Percentiles rank a stretch among this genome's conserved stretches.
Evolutionary conservation across 805 yeast species (phyloP).

Genomic region (Candida orba): DNA sequence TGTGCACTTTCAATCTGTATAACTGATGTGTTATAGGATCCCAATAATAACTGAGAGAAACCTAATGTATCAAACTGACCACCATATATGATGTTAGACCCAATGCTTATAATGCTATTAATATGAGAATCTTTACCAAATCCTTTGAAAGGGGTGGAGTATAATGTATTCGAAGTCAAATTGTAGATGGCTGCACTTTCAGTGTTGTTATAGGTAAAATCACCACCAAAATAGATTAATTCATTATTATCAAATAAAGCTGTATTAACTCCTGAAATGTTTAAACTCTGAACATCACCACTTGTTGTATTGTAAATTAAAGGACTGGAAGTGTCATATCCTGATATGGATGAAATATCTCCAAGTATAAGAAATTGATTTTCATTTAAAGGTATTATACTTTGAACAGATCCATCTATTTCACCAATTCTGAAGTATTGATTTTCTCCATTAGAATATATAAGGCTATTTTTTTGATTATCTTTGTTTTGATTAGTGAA

Average conservation of each 20-base stretch:
- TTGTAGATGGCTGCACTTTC: conserved; percentile 63
- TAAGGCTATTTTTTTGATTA: conserved; percentile 12
- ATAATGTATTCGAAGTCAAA: conserved; percentile 32
- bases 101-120: conserved; percentile 51
- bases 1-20: conserved; percentile 49
- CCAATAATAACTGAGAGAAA: conserved; percentile 19
- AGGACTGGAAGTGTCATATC: conserved; percentile 24
- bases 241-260: conserved; percentile 42
- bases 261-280: conserved; percentile 34
- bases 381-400: conserved; percentile 24
- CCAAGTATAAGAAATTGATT: conserved; percentile 30
- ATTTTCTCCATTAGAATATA: conserved; percentile 11
- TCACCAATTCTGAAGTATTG: conserved; percentile 16
- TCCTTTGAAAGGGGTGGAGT: conserved; percentile 64
- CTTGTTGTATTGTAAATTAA: conserved; percentile 27
- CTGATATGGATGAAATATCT: conserved; percentile 17
- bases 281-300: conserved; percentile 14
- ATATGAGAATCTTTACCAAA: conserved; percentile 55
- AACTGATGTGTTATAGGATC: conserved; percentile 32
- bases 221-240: conserved; percentile 75
- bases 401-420: conserved; percentile 16
- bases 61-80: conserved; percentile 56
- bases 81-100: conserved; percentile 61
- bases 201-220: conserved; percentile 45
- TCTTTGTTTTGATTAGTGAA: conserved; percentile 19